These are phyloP conservation scores for Eimeria praecox DNA, from an alignment of 169 alveolate genomes.

Conservation along the genomic window DNA sequence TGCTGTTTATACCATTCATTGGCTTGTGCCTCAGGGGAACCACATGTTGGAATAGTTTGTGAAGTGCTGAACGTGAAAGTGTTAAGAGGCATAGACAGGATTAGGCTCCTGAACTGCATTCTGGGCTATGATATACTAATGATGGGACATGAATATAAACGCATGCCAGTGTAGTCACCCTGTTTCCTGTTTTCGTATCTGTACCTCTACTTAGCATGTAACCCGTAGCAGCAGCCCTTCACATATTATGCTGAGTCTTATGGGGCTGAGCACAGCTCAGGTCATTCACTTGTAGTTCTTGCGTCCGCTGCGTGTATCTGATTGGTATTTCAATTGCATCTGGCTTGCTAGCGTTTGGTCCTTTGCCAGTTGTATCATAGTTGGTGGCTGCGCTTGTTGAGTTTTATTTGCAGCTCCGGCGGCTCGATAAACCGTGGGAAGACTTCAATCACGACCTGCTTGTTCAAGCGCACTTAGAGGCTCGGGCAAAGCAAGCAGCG, in stretches of 20 bases:
- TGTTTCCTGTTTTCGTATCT: neutral
- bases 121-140: neutral
- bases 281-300: neutral
- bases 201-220: neutral
- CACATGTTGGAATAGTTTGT: neutral
- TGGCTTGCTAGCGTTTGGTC: neutral
- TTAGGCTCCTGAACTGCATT: neutral
- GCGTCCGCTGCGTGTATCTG: neutral
- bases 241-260: too few relatives aligned
- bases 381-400: neutral
- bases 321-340: too few relatives aligned
- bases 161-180: neutral
- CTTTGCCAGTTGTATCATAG: neutral
- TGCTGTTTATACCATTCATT: neutral
- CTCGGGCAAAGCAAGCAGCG: conserved; percentile 66
- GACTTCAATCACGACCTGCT: conserved; percentile 77
- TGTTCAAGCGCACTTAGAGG: conserved; percentile 74
- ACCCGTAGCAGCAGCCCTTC: neutral
- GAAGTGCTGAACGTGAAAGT: neutral
- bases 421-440: conserved; percentile 81
- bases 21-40: neutral
- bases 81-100: neutral
- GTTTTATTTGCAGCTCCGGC: conserved; percentile 63
- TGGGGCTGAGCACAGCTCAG: too few relatives aligned
- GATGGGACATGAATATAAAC: neutral